phyloP scores from a whole-genome alignment of 345 rosid genomes.

The Populus ilicifolia region DNA sequence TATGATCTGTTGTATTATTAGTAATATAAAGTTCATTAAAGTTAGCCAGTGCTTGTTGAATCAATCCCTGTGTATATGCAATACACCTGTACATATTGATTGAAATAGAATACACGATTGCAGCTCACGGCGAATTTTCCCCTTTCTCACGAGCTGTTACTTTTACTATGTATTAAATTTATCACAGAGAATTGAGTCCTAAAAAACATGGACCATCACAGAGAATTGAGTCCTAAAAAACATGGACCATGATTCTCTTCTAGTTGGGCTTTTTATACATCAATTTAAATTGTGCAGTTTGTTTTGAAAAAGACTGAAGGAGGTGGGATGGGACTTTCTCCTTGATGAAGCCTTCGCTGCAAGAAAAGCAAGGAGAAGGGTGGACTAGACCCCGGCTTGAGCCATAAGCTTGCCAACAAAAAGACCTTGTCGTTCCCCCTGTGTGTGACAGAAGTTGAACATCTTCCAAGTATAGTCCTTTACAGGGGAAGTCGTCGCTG shows the following conservation, averaged over 20 bases:
- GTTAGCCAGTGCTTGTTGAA: too few species aligned
- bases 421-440: constrained; percentile 41
- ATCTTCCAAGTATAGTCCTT: constrained; percentile 58
- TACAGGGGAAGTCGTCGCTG: constrained; percentile 62
- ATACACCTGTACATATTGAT: too few species aligned
- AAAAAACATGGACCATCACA: not conserved
- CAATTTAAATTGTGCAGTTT: not conserved
- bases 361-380: constrained; percentile 60
- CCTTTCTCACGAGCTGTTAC: too few species aligned
- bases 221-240: not conserved
- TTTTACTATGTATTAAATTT: too few species aligned
- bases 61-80: too few species aligned
- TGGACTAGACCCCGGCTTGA: constrained; percentile 45
- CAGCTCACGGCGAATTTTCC: too few species aligned
- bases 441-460: constrained; percentile 42
- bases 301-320: constrained; percentile 32
- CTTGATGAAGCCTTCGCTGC: constrained; percentile 34
- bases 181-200: too few species aligned
- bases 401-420: constrained; percentile 84
- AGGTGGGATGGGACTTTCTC: constrained; percentile 33
- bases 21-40: too few species aligned
- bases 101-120: too few species aligned
- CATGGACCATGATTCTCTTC: not conserved
- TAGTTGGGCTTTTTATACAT: not conserved
- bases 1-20: too few species aligned